A percentile compares a stretch with the other conserved stretches of the same genome.
phyloP scores from a whole-genome alignment of 2,329 filamentous ascomycete species.

The Fonsecaea nubica region DNA sequence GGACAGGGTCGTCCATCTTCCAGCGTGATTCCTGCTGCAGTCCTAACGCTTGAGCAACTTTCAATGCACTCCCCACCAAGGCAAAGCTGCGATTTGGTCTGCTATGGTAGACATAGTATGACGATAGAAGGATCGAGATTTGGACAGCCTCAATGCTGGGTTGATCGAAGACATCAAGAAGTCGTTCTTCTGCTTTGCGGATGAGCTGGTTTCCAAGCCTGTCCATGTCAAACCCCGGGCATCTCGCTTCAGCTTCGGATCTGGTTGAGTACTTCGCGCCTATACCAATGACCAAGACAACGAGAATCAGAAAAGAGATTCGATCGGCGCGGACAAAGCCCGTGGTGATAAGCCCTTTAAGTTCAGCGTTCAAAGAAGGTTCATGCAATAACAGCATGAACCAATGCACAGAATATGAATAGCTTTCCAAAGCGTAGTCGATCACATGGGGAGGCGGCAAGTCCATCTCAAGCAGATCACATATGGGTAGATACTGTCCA shows the following conservation, averaged over 20 bases:
- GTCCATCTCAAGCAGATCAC: constrained; percentile 41
- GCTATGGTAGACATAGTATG: constrained; percentile 31
- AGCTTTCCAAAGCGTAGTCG: constrained; percentile 48
- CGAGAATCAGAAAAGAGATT: constrained; percentile 47
- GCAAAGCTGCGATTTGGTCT: constrained; percentile 30
- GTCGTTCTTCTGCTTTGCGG: constrained; percentile 43
- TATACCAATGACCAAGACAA: constrained; percentile 49
- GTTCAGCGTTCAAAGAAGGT: constrained; percentile 47
- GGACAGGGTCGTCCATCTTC: constrained; percentile 26
- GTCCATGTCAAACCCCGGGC: constrained; percentile 34
- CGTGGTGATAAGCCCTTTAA: constrained; percentile 45
- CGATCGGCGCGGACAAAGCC: constrained; percentile 46
- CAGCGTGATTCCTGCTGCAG: constrained; percentile 31
- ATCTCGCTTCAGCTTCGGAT: constrained; percentile 26
- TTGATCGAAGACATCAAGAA: constrained; percentile 53
- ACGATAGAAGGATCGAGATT: constrained; percentile 25
- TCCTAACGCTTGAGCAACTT: constrained; percentile 25
- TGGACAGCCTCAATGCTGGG: constrained; percentile 41
- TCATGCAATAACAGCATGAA: constrained; percentile 54
- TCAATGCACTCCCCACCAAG: constrained; percentile 21
- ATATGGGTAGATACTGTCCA: constrained; percentile 23
- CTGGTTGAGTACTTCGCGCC: constrained; percentile 48
- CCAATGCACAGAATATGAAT: constrained; percentile 54
- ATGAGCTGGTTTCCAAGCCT: constrained; percentile 23
- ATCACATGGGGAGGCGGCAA: constrained; percentile 44